These are phyloP conservation scores for Saccharomycopsis lassenensis DNA, from an alignment of 805 yeast species.

Conservation along the genomic window DNA sequence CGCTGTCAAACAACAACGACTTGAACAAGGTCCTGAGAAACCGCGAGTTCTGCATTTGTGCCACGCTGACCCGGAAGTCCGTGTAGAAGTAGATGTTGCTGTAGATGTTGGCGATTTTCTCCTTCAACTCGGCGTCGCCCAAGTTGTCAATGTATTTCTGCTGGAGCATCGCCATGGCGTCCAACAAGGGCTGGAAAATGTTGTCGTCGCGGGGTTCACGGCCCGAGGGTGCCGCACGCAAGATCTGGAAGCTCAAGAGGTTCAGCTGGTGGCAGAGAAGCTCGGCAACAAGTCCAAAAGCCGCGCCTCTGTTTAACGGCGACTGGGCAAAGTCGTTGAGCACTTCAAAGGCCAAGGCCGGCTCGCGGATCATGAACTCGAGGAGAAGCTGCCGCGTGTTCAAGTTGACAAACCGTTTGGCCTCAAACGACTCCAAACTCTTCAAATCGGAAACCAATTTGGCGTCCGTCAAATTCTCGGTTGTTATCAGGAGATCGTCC, in stretches of 20 bases:
- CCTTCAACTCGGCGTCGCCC: conserved; percentile 1
- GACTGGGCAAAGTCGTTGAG: conserved; percentile 12
- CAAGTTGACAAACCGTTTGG: conserved; percentile 16
- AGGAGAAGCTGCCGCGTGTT: conserved; percentile 14
- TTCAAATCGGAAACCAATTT: not conserved
- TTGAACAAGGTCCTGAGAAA: conserved; percentile 9
- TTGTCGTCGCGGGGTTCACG: too few relatives aligned
- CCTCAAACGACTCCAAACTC: conserved; percentile 13
- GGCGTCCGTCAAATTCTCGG: not conserved
- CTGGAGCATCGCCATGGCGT: too few relatives aligned
- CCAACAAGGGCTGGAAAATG: too few relatives aligned
- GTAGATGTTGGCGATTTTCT: conserved; percentile 3
- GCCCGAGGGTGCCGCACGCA: too few relatives aligned
- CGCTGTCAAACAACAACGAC: conserved; percentile 13
- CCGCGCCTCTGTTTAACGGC: conserved; percentile 6
- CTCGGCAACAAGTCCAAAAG: conserved; percentile 5
- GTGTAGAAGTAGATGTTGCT: not conserved
- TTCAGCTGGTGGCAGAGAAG: conserved; percentile 5
- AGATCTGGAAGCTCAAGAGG: conserved; percentile 9
- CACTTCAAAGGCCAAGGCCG: conserved; percentile 12
- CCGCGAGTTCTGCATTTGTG: conserved; percentile 1
- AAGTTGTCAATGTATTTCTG: not conserved
- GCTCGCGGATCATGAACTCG: conserved; percentile 14
- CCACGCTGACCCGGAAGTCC: conserved; percentile 3
- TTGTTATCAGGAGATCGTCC: conserved; percentile 2